Base-by-base conservation (phyloP, 305 asterid genomes). In the Solanum aculeatissimum region DNA sequence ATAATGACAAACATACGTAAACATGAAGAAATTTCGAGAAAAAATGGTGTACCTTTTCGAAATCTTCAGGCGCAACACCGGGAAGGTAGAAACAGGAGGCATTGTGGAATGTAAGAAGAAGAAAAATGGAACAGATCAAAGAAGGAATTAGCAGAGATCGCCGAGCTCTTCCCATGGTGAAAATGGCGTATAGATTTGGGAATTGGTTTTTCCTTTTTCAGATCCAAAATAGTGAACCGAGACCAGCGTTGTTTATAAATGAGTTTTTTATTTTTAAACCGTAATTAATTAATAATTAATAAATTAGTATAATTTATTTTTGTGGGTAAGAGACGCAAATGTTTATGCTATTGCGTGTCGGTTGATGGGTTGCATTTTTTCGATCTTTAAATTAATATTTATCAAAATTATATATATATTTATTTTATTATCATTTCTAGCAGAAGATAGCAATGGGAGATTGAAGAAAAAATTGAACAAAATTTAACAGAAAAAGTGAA, bases 1-100 rank as follows among this genome's bases (percentile, higher is more conserved):
- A 21, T 38, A 43, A 72, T 45, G 15, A 42, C 78, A 70, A 7
- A 29, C 72, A 65, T 65, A 65, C 45, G 32, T 8, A 43, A 45
- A 43, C 57, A 72, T 21, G 80, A 72, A 3, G 40, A 71, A 71
- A 42, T 11, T 5, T 10, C 0, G 10, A 27, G 21, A n/a, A 35
- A 68, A 68, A 84, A 84, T 32, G 19, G 43, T 66, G n/a, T n/a
- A 92, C 96, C 96, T 89, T 90, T 54, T 80, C 90, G 87, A 92
- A 94, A 83, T 92, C 98, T 85, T 94, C 92, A 19, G 98, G 95
- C 58, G 98, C 96, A 66, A 92, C 98, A 47, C 95, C 98, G 4
- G 95, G 95, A 82, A 92, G 96, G 82, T 92, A 91, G 90, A 93
- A 93, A 87, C 87, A 77, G 83, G 85, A 71, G 25, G 86, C 93